Evolutionary conservation across 768 basidiomycete species (phyloP), one percentile per base, ranked within the genome.

Genomic region (Naganishia kalamii): DNA sequence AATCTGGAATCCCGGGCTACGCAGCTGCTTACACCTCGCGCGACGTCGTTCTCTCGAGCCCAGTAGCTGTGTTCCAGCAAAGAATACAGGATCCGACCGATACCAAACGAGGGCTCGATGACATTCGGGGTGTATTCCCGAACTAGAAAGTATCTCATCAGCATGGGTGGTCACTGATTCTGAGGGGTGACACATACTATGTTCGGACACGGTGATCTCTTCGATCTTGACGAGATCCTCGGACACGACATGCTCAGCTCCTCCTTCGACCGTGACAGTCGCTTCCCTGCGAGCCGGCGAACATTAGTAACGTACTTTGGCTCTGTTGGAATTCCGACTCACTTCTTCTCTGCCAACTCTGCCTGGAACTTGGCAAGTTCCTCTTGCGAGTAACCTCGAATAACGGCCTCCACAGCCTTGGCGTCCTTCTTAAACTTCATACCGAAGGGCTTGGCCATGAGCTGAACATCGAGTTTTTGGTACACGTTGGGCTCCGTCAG

Each of bases 121-220:
- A 99, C 96, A 79, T 97, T 98, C 40, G 94, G 96, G 62, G 86
- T 91, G 80, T 84, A 96, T 80, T 97, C 93, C 69, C 94, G 90
- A 70, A 90, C 92, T 96, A 0, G 64, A 61, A 50, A 52, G 60
- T 29, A 69, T 63, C 70, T n/a, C 62, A 59, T 62, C 21, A 35
- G 13, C 29, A 21, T 32, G 13, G 47, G 29, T 7, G 43, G 27
- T 29, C 2, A 44, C 44, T 30, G 32, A 1, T 21, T 33, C 46
- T 27, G 59, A 40, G 48, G 29, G 59, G 54, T 17, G 29, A n/a
- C 29, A 72, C 81, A 68, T 41, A 81, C 94, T 83, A 35, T 87
- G 87, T 74, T 92, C 89, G 74, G 92, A 94, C 76, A 92, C 85
- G 43, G 88, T 88, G 81, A 87, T 90, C 63, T 84, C 83, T 69